phyloP scores from a whole-genome alignment of 257 asterid species.

The Penstemon davidsonii region DNA sequence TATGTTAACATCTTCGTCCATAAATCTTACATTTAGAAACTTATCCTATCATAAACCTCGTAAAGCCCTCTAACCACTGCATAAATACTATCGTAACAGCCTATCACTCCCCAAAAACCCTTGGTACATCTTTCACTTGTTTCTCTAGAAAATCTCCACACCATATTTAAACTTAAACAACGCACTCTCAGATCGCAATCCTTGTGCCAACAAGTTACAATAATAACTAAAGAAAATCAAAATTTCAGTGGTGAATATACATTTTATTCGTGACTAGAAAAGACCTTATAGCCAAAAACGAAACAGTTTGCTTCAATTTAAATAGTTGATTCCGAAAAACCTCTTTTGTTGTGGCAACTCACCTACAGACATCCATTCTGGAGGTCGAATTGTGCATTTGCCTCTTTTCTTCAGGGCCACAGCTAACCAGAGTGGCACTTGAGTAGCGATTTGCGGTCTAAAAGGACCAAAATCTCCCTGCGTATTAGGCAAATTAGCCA shows the following conservation, averaged over 20 bases:
- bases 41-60: too few relatives aligned
- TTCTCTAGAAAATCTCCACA: too few relatives aligned
- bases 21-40: too few relatives aligned
- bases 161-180: too few relatives aligned
- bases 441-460: slow-evolving; percentile 65
- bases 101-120: too few relatives aligned
- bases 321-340: background rate
- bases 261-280: background rate
- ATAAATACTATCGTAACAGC: too few relatives aligned
- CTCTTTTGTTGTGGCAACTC: slow-evolving; percentile 26
- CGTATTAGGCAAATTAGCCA: slow-evolving; percentile 21
- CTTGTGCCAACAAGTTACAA: background rate
- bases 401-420: slow-evolving; percentile 94
- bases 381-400: slow-evolving; percentile 81
- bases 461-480: slow-evolving; percentile 96
- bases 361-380: slow-evolving; percentile 93
- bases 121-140: too few relatives aligned
- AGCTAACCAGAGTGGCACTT: slow-evolving; percentile 92
- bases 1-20: too few relatives aligned
- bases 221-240: background rate
- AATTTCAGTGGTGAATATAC: slow-evolving; percentile 3
- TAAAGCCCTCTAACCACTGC: too few relatives aligned
- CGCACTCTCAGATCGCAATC: too few relatives aligned
- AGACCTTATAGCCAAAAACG: background rate
- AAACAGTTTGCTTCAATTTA: background rate